phyloP scores from a whole-genome alignment of 495 filamentous ascomycete genomes.

The Trichoderma reesei region DNA sequence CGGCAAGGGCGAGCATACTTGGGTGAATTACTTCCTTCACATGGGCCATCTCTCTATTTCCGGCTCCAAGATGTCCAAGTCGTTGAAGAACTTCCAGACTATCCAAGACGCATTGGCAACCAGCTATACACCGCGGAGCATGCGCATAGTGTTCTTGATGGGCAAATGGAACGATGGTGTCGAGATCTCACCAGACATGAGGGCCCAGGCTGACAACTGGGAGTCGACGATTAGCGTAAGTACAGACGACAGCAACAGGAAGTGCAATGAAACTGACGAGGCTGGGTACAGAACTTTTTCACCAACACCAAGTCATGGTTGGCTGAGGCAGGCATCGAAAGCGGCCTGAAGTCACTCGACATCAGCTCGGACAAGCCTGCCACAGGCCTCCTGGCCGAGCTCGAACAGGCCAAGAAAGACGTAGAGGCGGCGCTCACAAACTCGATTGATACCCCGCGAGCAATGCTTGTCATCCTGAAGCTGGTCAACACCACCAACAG shows the following conservation, averaged over 20 bases:
- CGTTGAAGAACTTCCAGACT: constrained; percentile 93
- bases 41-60: constrained; percentile 90
- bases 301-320: constrained; percentile 58
- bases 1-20: constrained; percentile 51
- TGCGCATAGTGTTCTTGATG: constrained; percentile 82
- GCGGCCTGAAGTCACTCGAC: constrained; percentile 37
- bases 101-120: constrained; percentile 70
- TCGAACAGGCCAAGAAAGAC: constrained; percentile 55
- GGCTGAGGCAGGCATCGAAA: constrained; percentile 28
- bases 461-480: constrained; percentile 63
- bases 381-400: constrained; percentile 25
- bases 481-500: constrained; percentile 68
- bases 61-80: constrained; percentile 93
- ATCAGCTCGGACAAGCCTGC: constrained; percentile 22
- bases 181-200: constrained; percentile 78
- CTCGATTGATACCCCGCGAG: constrained; percentile 78
- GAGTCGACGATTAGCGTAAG: constrained; percentile 64
- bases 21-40: constrained; percentile 95
- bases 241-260: constrained; percentile 9
- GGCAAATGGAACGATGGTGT: constrained; percentile 84
- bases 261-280: constrained; percentile 10
- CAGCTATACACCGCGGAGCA: constrained; percentile 67
- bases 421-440: constrained; percentile 63
- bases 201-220: constrained; percentile 63
- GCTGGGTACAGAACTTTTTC: constrained; percentile 66